phyloP scores from a whole-genome alignment of 495 filamentous ascomycete species.

The Neurospora tetraspora region DNA sequence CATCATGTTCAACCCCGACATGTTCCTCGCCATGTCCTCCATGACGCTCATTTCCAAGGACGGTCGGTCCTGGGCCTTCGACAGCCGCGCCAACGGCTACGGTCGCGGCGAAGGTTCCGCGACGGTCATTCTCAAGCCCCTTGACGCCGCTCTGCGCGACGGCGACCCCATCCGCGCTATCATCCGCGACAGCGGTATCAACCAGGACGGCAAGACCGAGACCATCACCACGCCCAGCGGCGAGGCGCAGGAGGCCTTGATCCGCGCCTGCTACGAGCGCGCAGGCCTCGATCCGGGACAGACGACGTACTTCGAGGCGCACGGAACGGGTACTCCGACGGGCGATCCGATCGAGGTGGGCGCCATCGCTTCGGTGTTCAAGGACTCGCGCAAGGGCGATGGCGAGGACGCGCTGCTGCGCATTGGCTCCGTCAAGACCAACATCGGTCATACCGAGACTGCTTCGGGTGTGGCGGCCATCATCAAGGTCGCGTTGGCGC shows the following conservation, averaged over 20 bases:
- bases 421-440: slow-evolving; percentile 32
- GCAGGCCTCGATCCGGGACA: slow-evolving; percentile 33
- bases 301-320: slow-evolving; percentile 40
- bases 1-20: slow-evolving; percentile 23
- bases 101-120: slow-evolving; percentile 49
- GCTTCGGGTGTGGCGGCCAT: slow-evolving; percentile 35
- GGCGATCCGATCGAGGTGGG: slow-evolving; percentile 49
- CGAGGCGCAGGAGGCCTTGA: slow-evolving; percentile 41
- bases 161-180: slow-evolving; percentile 50
- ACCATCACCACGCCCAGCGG: slow-evolving; percentile 37
- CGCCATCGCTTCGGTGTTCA: slow-evolving; percentile 37
- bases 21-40: slow-evolving; percentile 26
- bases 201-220: slow-evolving; percentile 45
- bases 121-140: slow-evolving; percentile 46
- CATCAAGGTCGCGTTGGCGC: slow-evolving; percentile 30
- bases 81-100: slow-evolving; percentile 52
- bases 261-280: slow-evolving; percentile 35
- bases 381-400: slow-evolving; percentile 18
- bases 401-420: slow-evolving; percentile 17
- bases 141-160: slow-evolving; percentile 44
- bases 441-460: slow-evolving; percentile 34
- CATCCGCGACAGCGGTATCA: slow-evolving; percentile 46
- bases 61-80: slow-evolving; percentile 31
- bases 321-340: slow-evolving; percentile 46
- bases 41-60: slow-evolving; percentile 24